Base-by-base conservation (phyloP, 2,329 filamentous ascomycete genomes). In the Chalara sp. region DNA sequence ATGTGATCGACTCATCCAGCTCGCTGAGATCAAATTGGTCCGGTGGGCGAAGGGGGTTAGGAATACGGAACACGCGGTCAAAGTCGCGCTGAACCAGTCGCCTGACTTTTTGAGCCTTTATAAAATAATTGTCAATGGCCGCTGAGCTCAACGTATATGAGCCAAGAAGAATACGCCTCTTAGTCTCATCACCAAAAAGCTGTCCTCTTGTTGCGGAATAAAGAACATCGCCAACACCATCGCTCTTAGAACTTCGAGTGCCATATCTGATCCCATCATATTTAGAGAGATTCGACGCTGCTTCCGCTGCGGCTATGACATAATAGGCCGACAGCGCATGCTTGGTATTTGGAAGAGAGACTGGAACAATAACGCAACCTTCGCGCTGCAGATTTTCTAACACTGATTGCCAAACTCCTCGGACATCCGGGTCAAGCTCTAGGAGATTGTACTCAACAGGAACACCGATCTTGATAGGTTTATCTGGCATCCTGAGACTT, bases 211-310 rank as follows among this genome's bases (percentile, higher is more conserved):
- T 89, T 40, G 77, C 74, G 0, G 90, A 82, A 67, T 93, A 97
- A 1, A 95, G 73, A 1, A 83, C 78, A n/a, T 79, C 76, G 6
- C 76, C 76, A 8, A 72, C 74, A 50, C 80, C 81, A 53, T 83
- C 75, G 44, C 74, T 76, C 6, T 63, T 50, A 7, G 65, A 47
- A 30, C 31, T 48, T 12, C 61, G 59, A 39, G 49, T 49, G 1
- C 93, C 93, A 68, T 95, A 99, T 8, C 93, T 86, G n/a, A 97
- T 82, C 21, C 93, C 93, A 62, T 99, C 95, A 67, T 96, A 99
- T 67, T 95, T 96, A 51, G 93, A 89, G 2, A 99, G 80, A 62
- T 99, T 99, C 12, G 92, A 97, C 1, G 89, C 89, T 4, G 93
- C 93, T 70, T 99, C 93, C 12, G 93, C 92, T 0, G 93, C 89